Base-by-base conservation (phyloP, 106 monocot species). In the Dioscorea zingiberensis region DNA sequence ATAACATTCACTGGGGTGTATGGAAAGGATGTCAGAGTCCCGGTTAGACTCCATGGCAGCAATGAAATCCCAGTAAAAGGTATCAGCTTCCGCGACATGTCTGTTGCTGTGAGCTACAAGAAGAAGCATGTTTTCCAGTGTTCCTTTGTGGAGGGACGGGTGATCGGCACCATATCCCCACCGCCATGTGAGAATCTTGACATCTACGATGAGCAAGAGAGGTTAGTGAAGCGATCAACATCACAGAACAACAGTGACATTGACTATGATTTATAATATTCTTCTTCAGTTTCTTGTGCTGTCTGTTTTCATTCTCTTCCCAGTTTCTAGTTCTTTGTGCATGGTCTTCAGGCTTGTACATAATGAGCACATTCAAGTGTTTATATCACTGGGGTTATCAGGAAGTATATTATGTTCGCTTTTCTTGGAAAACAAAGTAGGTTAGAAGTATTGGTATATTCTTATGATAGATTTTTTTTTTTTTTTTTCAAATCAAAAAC, bases 111-210 rank as follows among this genome's bases (percentile, higher is more conserved):
- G 15, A 44, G 65, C 11, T 32, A 63, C 47, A 85, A 66, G 54
- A 76, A 71, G 56, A 78, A 78, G 44, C 78, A 71, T 46, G 17
- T 69, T 3, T 89, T 89, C 65, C 81, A 84, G 64, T 89, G 89
- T 47, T 51, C 89, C 3, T 82, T 67, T 62, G 84, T 89, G 2
- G 26, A 76, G 30, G 89, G 89, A 0, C 78, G 71, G 32, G 81
- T 63, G 0, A 47, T 84, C 13, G 81, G 84, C 18, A 27, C 67
- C 0, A 58, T 89, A 11, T 76, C 54, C 25, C 89, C 84, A 0
- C 48, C 65, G 27, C 89, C 89, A 13, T 89, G 89, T 60, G 59
- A 73, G 45, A 89, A 84, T 53, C 81, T 89, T 14, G 84, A 89
- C 55, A 58, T 23, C 1, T 84, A 89, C 61, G 81, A 84, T 57